Evolutionary conservation across 2,329 filamentous ascomycete genomes (phyloP), one percentile per base, ranked within the genome.

Genomic region (Dichotomopilus funicola): DNA sequence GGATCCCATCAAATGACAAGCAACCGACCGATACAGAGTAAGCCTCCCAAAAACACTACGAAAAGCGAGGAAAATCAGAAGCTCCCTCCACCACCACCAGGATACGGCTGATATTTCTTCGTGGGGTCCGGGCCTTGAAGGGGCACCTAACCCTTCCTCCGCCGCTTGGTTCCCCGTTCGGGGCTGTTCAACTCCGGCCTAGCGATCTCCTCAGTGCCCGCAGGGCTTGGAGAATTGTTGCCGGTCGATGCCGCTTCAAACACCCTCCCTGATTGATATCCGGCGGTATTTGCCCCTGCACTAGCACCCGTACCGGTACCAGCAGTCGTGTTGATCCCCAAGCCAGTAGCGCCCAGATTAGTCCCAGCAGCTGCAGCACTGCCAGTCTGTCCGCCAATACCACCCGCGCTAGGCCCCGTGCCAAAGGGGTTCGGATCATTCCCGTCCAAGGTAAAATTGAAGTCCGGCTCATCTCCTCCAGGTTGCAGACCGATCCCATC

Each of bases 371-470:
- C 51, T 10, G 42, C 34, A 36, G 13, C 19, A 27, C 7, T 47
- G 27, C 33, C 35, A 12, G 8, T 56, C 19, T 37, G 42, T 27
- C 53, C 57, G 31, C 35, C 45, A 27, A 56, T 61, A 33, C 65
- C 66, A 43, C 62, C 61, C 31, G 57, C 42, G 5, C 41, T 48
- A 27, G 37, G 41, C 4, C 31, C 44, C 62, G 54, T 42, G 40
- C 40, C 53, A 63, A 48, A 9, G 12, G 40, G 11, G 13, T 11
- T 13, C 11, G 6, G 12, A 13, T 42, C 13, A 8, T 63, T 64
- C 5, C 69, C 63, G 53, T 78, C 75, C 5, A 81, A 69, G 38
- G 70, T 73, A 59, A 81, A 80, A 63, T 77, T 77, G 54, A 82
- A 78, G 59, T 73, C 74, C 51, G 71, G 73, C 69, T 60, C 61